Conservation (phyloP, 352 stramenopile genomes). For the Globisporangium spinosum region DNA sequence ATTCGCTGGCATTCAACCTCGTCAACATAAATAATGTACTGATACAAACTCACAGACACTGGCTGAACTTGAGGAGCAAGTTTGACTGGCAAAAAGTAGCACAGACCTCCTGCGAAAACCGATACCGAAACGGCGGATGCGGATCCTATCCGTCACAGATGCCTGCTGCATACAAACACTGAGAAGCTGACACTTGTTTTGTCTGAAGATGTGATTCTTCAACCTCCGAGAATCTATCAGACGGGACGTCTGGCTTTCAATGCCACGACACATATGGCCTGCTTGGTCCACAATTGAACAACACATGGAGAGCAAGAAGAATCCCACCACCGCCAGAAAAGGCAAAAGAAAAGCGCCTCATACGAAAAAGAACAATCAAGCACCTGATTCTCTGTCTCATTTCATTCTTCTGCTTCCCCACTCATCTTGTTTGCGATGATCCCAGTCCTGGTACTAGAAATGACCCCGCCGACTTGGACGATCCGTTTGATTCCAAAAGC, state of each 20-base stretch:
- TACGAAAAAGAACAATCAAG: neutral
- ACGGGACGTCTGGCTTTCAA: neutral
- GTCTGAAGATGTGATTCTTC: too few species aligned
- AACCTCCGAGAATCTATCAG: neutral
- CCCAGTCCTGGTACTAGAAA: conserved; percentile 28
- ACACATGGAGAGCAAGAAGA: conserved; percentile 13
- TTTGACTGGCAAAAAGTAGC: neutral
- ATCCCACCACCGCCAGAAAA: neutral
- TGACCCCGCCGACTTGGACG: conserved; percentile 9
- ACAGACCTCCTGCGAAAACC: neutral
- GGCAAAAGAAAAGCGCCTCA: neutral
- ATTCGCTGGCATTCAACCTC: neutral
- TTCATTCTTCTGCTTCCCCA: neutral
- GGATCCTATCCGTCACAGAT: neutral
- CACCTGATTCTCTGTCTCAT: neutral
- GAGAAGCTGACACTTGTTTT: too few species aligned
- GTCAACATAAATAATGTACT: neutral
- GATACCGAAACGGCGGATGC: conserved; percentile 6
- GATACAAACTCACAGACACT: neutral
- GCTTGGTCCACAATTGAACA: conserved; percentile 9
- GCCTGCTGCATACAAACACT: neutral
- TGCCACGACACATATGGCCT: neutral
- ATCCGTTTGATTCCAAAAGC: neutral
- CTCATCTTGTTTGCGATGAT: neutral
- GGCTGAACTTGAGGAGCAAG: neutral